Evolutionary conservation across 108 stramenopile genomes (phyloP).

Genomic region (Poteriospumella lacustris): DNA sequence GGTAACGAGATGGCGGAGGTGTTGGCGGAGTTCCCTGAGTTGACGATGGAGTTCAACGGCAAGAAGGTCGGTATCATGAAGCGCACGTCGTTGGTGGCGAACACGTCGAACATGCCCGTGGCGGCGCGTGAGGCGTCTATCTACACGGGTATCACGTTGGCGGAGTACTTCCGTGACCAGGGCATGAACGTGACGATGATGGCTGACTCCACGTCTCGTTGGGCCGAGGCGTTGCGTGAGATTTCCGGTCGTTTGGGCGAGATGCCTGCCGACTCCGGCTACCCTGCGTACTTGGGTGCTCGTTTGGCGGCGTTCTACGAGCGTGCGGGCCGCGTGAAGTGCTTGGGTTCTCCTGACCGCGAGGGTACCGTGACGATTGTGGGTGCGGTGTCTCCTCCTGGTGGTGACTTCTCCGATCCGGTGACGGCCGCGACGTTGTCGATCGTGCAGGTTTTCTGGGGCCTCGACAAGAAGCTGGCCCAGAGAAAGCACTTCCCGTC

Average conservation of each 20-base stretch:
- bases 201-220: constrained; percentile 98
- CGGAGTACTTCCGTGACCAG: constrained; percentile 73
- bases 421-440: constrained; percentile 96
- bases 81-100: constrained; percentile 96
- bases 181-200: constrained; percentile 99
- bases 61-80: constrained; percentile 97
- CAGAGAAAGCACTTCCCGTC: constrained; percentile 99
- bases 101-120: constrained; percentile 99
- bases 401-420: constrained; percentile 99
- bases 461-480: constrained; percentile 98
- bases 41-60: constrained; percentile 79
- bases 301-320: constrained; percentile 99
- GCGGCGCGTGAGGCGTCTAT: constrained; percentile 99
- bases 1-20: constrained; percentile 99
- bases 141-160: constrained; percentile 67
- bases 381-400: constrained; percentile 96
- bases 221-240: constrained; percentile 99
- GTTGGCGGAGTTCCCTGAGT: constrained; percentile 97
- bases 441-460: constrained; percentile 99
- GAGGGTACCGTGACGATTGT: constrained; percentile 97
- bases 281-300: constrained; percentile 98
- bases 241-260: constrained; percentile 98
- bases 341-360: constrained; percentile 90
- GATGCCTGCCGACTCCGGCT: constrained; percentile 92
- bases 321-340: constrained; percentile 93